These are phyloP conservation scores for Solanum etuberosum DNA, from an alignment of 257 asterid genomes.

Conservation along the genomic window DNA sequence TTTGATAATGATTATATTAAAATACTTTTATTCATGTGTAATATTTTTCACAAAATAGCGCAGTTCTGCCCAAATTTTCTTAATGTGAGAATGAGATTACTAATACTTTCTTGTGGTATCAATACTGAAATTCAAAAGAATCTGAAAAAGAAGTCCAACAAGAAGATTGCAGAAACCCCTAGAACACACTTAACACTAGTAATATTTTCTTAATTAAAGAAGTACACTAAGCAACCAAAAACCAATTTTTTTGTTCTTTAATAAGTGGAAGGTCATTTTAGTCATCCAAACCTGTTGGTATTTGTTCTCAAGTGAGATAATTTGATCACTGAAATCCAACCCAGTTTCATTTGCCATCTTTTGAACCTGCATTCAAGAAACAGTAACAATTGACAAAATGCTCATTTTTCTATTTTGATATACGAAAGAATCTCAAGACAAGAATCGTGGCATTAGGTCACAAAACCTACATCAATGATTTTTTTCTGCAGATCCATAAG, in stretches of 20 bases:
- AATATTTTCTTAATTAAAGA: not conserved
- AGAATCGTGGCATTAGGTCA: not conserved
- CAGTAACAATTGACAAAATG: not conserved
- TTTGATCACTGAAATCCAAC: constrained; percentile 72
- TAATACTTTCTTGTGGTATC: not conserved
- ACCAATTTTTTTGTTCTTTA: not conserved
- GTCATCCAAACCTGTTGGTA: constrained; percentile 62
- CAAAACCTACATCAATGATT: constrained; percentile 50
- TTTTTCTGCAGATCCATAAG: constrained; percentile 71
- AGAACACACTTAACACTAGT: not conserved
- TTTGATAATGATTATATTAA: not conserved
- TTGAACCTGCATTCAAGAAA: constrained; percentile 48
- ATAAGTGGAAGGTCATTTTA: not conserved
- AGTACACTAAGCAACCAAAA: not conserved
- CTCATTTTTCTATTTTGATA: not conserved
- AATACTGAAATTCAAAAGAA: not conserved
- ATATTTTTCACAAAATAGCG: not conserved
- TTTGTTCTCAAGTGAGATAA: constrained; percentile 62
- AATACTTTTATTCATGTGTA: not conserved
- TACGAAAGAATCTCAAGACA: not conserved
- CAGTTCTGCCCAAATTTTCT: not conserved
- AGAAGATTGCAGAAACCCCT: not conserved
- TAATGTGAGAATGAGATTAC: not conserved
- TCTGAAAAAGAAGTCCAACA: not conserved
- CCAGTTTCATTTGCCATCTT: constrained; percentile 94